Base-by-base conservation (phyloP, 345 rosid species). In the Zanthoxylum bungeanum region DNA sequence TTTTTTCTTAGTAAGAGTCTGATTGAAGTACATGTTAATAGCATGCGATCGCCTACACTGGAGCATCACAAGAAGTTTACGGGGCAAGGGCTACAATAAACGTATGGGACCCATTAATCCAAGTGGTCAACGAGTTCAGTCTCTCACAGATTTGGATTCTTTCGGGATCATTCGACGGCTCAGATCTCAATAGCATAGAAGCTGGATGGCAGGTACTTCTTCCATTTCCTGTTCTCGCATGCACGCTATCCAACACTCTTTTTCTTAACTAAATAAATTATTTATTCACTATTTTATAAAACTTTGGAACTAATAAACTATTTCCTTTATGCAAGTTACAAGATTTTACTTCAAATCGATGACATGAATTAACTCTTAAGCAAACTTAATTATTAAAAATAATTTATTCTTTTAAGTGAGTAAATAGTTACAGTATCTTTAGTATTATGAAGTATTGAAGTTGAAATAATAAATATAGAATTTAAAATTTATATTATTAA, bases 131-230 rank as follows among this genome's bases (percentile, higher is more conserved):
- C 87, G 98, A 96, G 87, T 93, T 96, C 81, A 96, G 99, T 78
- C 88, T 96, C 16, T 93, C 99, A 0, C 99, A 96, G 86, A 84
- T 96, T 68, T 96, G 99, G 99, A 34, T 96, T 72, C 86, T 96
- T 36, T 95, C 98, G 4, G 98, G 99, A 64, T 89, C 97, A 52
- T 96, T 96, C 75, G 98, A 88, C 76, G 96, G 97, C 73, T 65
- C 96, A 68, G 98, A 96, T 86, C 98, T 96, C 81, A 96, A 96
- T 78, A 96, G 99, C 67, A 93, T 96, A n/a, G 99, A 96, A 84
- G 98, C 98, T 77, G 99, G 99, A 53, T 96, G 98, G 99, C 99
- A 96, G 99, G 99, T 96, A 76, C 81, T 73, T 61, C 80, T 72
- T 76, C 81, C 78, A 75, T 58, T 60, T 72, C 78, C 81, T 60